Evolutionary conservation across 805 yeast species (phyloP), one percentile per base, ranked within the genome.

Genomic region (Metahyphopichia silvanorum): DNA sequence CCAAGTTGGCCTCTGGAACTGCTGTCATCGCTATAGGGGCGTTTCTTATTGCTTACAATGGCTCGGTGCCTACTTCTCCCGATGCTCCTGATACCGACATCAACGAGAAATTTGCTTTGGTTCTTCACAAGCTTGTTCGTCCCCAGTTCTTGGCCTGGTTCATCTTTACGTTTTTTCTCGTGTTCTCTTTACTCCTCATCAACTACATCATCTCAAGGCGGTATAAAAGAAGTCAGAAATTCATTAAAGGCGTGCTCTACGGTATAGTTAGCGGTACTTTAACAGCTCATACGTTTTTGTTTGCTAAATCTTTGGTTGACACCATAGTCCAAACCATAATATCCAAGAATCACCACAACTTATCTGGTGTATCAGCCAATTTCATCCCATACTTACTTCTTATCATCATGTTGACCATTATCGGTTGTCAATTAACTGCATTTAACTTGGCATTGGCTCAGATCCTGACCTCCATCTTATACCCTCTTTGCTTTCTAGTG

Each of bases 241-340:
- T 68, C 33, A 37, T 64, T 8, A 74, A 71, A 42, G 95, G 95
- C 1, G 51, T 77, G 4, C 52, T 74, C 9, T 82, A 69, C 53
- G 95, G 95, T 1, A 48, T 77, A 13, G 63, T 78, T 4, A 76
- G 87, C 29, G 96, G 96, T 2, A 75, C 80, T 0, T 63, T 87
- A 29, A 83, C 95, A 1, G 95, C 95, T 0, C 94, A 86, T 51
- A 84, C 95, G 2, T 69, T 88, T 31, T 66, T 88, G 36, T 70
- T 86, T 57, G 95, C 95, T n/a, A 87, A 87, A 56, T 77, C 88
- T 1, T 74, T 85, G 0, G 83, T 87, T 14, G 94, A 85, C 46
- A 74, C 85, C 9, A 47, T 82, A 2, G 54, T 82, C 2, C 60
- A 66, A 60, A 37, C 73, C 68, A 20, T 59, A 63, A 25, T 55